Base-by-base conservation (phyloP, 345 rosid genomes). In the Murraya paniculata region DNA sequence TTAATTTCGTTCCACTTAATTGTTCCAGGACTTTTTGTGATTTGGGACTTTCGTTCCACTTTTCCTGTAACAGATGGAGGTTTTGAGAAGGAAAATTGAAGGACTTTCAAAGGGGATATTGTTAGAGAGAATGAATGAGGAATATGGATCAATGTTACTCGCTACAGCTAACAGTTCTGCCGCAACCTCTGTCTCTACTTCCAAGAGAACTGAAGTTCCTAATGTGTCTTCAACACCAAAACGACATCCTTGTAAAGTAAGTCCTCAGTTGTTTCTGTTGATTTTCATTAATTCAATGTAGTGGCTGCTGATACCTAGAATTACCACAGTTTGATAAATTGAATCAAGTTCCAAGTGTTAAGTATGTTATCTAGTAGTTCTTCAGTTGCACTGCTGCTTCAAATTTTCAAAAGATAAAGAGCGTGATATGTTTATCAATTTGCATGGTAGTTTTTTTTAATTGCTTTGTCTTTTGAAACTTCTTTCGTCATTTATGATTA, bases 21-120 rank as follows among this genome's bases (percentile, higher is more conserved):
- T 22, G 55, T 35, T 25, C 36, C 25, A 39, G 64, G 39, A 64
- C 18, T 13, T 45, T 45, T 45, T 13, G 50, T 45, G 81, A n/a
- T n/a, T n/a, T n/a, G n/a, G n/a, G n/a, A n/a, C n/a, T n/a, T n/a
- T n/a, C n/a, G n/a, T n/a, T n/a, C n/a, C n/a, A n/a, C n/a, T n/a
- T n/a, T n/a, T n/a, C n/a, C n/a, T n/a, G n/a, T n/a, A n/a, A n/a
- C 88, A 93, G 99, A 90, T 91, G 62, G 98, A 91, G 83, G 72
- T 90, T 76, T 68, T 95, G 81, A 90, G 89, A 79, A 89, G 88
- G 78, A 93, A 85, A 82, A 90, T 95, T 90, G 98, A 92, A 81
- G 88, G 87, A 0, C 79, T 92, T 64, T 90, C 98, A 3, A 91
- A 83, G 4, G 75, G 93, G 91, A 74, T 74, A 64, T 57, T 93